Conservation (phyloP, 2,329 filamentous ascomycete species). For the Xylariaceae sp. region DNA sequence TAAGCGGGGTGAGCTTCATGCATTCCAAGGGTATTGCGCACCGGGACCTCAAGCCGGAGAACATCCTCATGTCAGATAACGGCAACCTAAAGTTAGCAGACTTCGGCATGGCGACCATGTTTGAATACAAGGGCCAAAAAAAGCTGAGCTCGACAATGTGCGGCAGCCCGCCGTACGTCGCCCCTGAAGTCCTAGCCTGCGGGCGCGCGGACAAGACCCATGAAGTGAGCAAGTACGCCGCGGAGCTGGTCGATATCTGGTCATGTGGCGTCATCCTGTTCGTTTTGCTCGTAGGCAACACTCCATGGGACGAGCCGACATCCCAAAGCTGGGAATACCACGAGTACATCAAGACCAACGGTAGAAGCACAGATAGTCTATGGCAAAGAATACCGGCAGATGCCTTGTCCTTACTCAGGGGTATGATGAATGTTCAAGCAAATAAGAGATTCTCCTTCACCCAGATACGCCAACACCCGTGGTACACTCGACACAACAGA, state of each 20-base stretch:
- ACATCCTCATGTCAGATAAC: constrained; percentile 82
- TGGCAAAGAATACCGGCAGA: constrained; percentile 79
- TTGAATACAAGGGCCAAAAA: constrained; percentile 81
- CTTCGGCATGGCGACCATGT: constrained; percentile 93
- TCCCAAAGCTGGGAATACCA: constrained; percentile 85
- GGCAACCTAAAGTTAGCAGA: constrained; percentile 94
- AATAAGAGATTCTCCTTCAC: constrained; percentile 79
- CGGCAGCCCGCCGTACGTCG: constrained; percentile 95
- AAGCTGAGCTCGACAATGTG: constrained; percentile 89
- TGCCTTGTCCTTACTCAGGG: constrained; percentile 79
- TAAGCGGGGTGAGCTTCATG: constrained; percentile 90
- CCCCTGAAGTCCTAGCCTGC: constrained; percentile 79
- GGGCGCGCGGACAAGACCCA: constrained; percentile 51
- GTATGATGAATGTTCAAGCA: constrained; percentile 87
- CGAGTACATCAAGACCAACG: constrained; percentile 79
- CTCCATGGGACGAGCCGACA: constrained; percentile 95
- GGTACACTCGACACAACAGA: constrained; percentile 84
- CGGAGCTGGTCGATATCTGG: constrained; percentile 91
- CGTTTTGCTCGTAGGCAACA: constrained; percentile 92
- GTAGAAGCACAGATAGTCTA: constrained; percentile 81
- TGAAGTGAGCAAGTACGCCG: constrained; percentile 64
- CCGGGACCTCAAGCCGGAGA: constrained; percentile 90
- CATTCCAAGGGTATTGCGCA: constrained; percentile 95
- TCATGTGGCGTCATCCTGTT: constrained; percentile 98
- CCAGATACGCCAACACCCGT: constrained; percentile 86